Evolutionary conservation across 805 yeast species (phyloP).

Genomic region (Diddensiella caesifluorescens): DNA sequence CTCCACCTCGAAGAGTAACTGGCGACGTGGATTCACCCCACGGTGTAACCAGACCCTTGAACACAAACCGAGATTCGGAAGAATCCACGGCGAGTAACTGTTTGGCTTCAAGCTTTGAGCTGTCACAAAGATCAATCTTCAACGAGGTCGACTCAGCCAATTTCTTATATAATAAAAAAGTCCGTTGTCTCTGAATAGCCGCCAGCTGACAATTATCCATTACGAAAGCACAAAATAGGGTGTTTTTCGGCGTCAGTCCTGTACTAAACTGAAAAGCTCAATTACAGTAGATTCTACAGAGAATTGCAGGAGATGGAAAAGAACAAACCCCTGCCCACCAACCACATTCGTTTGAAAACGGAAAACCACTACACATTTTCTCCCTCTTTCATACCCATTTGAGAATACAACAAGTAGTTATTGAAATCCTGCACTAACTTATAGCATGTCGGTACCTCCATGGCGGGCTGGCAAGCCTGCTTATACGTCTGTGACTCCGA

Average conservation of each 20-base stretch:
- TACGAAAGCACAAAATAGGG: background rate
- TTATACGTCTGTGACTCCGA: slow-evolving; percentile 8
- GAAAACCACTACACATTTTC: too few species aligned
- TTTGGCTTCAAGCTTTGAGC: slow-evolving; percentile 12
- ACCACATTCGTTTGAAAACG: too few species aligned
- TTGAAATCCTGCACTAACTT: background rate
- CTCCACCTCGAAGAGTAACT: slow-evolving; percentile 18
- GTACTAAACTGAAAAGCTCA: too few species aligned
- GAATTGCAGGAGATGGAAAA: too few species aligned
- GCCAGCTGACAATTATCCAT: slow-evolving; percentile 3
- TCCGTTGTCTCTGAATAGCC: slow-evolving; percentile 15
- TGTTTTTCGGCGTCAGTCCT: too few species aligned
- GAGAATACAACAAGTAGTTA: too few species aligned
- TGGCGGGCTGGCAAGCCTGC: slow-evolving; percentile 16
- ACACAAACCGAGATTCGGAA: slow-evolving; percentile 19
- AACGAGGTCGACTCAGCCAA: slow-evolving; percentile 4
- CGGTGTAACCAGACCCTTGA: slow-evolving; percentile 18
- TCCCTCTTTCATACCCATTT: too few species aligned
- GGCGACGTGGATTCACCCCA: slow-evolving; percentile 18
- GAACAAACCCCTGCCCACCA: too few species aligned
- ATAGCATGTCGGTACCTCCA: slow-evolving; percentile 21
- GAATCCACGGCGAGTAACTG: slow-evolving; percentile 20
- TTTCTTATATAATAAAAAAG: slow-evolving; percentile 13
- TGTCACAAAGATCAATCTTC: slow-evolving; percentile 9
- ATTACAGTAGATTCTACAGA: too few species aligned